Percentiles rank a stretch among this genome's conserved stretches.
Evolutionary conservation across 768 basidiomycete species (phyloP).

Genomic region (Psilocybe cyanescens): DNA sequence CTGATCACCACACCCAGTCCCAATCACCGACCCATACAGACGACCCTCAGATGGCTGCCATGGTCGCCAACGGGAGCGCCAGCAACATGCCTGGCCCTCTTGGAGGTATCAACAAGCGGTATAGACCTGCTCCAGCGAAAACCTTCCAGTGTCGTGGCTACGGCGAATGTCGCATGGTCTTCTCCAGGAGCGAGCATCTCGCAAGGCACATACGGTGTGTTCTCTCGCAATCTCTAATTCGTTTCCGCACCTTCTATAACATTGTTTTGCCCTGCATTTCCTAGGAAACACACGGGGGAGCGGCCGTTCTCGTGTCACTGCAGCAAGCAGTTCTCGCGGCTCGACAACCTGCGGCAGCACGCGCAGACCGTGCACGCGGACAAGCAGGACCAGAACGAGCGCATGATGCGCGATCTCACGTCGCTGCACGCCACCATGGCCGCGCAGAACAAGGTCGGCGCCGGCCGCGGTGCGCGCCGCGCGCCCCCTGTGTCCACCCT

Average conservation of each 20-base stretch:
- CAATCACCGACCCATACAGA: neutral
- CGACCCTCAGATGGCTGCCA: conserved; percentile 20
- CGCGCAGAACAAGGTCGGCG: conserved; percentile 48
- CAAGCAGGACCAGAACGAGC: conserved; percentile 85
- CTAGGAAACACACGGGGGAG: conserved; percentile 96
- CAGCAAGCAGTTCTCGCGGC: conserved; percentile 91
- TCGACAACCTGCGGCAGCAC: conserved; percentile 97
- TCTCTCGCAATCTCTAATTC: neutral
- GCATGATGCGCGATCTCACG: conserved; percentile 91
- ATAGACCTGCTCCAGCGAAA: conserved; percentile 86
- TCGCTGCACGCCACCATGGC: conserved; percentile 84
- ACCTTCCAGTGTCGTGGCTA: conserved; percentile 96
- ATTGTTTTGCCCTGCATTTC: conserved; percentile 19
- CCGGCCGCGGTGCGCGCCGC: conserved; percentile 21
- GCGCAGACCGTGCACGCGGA: conserved; percentile 98
- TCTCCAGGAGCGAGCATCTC: conserved; percentile 93
- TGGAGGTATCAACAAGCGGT: conserved; percentile 54
- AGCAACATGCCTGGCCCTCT: conserved; percentile 27
- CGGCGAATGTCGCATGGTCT: conserved; percentile 96
- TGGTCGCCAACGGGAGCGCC: conserved; percentile 22
- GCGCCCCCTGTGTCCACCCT: conserved; percentile 20
- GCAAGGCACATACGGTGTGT: conserved; percentile 92
- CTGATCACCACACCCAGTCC: conserved; percentile 5
- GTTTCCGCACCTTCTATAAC: neutral
- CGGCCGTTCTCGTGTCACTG: conserved; percentile 97